These are phyloP conservation scores for Solanum verrucosum DNA, from an alignment of 257 asterid genomes.

Conservation along the genomic window DNA sequence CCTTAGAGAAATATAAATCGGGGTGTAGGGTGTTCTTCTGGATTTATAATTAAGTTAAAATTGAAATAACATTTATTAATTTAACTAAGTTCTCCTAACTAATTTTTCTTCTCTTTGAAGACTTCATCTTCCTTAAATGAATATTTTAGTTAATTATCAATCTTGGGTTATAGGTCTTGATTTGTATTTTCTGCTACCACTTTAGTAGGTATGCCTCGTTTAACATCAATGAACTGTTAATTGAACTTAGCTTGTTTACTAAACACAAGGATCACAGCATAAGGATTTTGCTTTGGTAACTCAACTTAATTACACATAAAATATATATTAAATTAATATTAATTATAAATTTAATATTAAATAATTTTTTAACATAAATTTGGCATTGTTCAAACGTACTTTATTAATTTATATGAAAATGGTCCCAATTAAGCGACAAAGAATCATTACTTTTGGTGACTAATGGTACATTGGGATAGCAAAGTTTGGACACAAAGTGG, in stretches of 20 bases:
- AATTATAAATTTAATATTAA: too few species aligned
- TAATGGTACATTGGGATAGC: background rate
- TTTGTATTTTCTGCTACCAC: background rate
- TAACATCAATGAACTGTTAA: background rate
- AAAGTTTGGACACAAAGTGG: background rate
- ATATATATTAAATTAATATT: too few species aligned
- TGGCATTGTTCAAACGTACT: background rate
- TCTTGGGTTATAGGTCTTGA: background rate
- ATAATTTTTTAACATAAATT: background rate
- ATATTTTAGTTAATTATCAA: background rate
- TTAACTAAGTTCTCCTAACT: background rate
- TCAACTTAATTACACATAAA: background rate
- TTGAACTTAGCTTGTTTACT: too few species aligned
- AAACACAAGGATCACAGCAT: background rate
- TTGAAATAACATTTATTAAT: background rate
- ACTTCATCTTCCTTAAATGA: background rate
- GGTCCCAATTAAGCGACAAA: background rate
- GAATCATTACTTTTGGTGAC: background rate
- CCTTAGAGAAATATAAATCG: background rate
- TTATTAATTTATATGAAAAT: background rate
- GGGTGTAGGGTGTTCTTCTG: background rate
- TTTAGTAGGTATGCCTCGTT: background rate
- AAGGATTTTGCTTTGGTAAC: background rate
- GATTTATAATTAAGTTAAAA: background rate
- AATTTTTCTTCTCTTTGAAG: background rate